These are phyloP conservation scores for Clavulina sp. DNA, from an alignment of 768 basidiomycete genomes.

Conservation along the genomic window DNA sequence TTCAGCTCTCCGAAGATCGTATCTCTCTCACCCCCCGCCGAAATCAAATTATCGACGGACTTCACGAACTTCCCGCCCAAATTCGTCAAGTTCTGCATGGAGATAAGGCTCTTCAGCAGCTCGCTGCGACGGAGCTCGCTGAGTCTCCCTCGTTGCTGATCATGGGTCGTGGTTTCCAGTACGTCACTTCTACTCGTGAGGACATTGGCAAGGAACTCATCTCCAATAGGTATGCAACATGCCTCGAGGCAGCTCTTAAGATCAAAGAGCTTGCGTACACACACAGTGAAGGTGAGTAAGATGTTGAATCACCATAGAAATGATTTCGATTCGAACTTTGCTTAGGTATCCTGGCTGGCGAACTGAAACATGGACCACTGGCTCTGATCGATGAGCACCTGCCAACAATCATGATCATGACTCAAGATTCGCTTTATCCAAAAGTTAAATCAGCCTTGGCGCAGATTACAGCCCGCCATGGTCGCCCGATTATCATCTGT, in stretches of 20 bases:
- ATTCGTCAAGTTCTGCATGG: slow-evolving; percentile 75
- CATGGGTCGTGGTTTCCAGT: slow-evolving; percentile 98
- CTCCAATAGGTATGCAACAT: slow-evolving; percentile 62
- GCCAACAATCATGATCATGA: slow-evolving; percentile 99
- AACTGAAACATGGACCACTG: slow-evolving; percentile 96
- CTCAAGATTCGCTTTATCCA: slow-evolving; percentile 91
- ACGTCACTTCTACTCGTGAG: slow-evolving; percentile 16
- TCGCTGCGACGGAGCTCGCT: slow-evolving; percentile 59
- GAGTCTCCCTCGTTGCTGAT: slow-evolving; percentile 78
- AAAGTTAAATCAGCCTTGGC: slow-evolving; percentile 94
- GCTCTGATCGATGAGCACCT: slow-evolving; percentile 97
- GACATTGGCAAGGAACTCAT: slow-evolving; percentile 4
- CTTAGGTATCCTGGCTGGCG: slow-evolving; percentile 90
- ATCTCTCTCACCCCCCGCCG: slow-evolving; percentile 83
- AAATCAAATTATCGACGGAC: slow-evolving; percentile 81
- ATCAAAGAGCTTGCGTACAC: slow-evolving; percentile 97
- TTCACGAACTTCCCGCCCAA: slow-evolving; percentile 76
- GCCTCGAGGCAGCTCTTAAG: slow-evolving; percentile 94
- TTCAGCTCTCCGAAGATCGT: slow-evolving; percentile 93
- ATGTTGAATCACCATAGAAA: not conserved
- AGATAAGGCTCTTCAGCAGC: slow-evolving; percentile 58
- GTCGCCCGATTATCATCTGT: slow-evolving; percentile 86
- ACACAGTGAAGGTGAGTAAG: slow-evolving; percentile 25
- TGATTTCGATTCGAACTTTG: not conserved
- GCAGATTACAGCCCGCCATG: slow-evolving; percentile 95